Evolutionary conservation across 2,329 filamentous ascomycete species (phyloP), one percentile per base, ranked within the genome.

Genomic region (Colletotrichum orbiculare): DNA sequence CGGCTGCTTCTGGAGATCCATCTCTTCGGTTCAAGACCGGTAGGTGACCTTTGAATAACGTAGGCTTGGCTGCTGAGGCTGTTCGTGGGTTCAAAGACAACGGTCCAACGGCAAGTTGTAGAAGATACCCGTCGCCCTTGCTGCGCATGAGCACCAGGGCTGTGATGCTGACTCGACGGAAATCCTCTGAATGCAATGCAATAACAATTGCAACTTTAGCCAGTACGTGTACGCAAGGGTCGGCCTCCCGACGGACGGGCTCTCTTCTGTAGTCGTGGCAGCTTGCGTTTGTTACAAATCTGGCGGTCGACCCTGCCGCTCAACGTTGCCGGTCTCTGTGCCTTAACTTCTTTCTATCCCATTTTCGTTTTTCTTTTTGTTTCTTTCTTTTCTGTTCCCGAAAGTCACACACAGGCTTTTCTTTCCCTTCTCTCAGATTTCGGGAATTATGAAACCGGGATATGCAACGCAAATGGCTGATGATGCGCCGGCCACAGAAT

Each of bases 111-210:
- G 41, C 33, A 25, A 34, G 45, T 35, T 43, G 42, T 42, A 42
- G 54, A 42, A 43, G 45, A 25, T 39, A 57, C n/a, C 9, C 43
- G 42, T 34, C 48, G 37, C 48, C 39, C 35, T 61, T 15, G 41
- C 13, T 13, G 60, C 42, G 48, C 55, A 15, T 48, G 25, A 49
- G 43, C 35, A 15, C 10, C n/a, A 34, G 43, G 25, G 54, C 54
- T 56, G 52, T 15, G 59, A 42, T 58, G 41, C 60, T 60, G 61
- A 60, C 61, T 54, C 61, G 49, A 60, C 38, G 35, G 4, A 12
- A 41, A 41, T 41, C 38, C 61, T 50, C 52, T 37, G 50, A 39
- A 61, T 49, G 54, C 43, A 38, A 45, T 13, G 34, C 34, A 39
- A 59, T 49, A 35, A 25, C 13, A 39, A 38, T 25, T 25, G 25